Percentiles rank a stretch among this genome's conserved stretches.
These are phyloP conservation scores for Amphichorda felina DNA, from an alignment of 2,329 filamentous ascomycete species.

Conservation along the genomic window DNA sequence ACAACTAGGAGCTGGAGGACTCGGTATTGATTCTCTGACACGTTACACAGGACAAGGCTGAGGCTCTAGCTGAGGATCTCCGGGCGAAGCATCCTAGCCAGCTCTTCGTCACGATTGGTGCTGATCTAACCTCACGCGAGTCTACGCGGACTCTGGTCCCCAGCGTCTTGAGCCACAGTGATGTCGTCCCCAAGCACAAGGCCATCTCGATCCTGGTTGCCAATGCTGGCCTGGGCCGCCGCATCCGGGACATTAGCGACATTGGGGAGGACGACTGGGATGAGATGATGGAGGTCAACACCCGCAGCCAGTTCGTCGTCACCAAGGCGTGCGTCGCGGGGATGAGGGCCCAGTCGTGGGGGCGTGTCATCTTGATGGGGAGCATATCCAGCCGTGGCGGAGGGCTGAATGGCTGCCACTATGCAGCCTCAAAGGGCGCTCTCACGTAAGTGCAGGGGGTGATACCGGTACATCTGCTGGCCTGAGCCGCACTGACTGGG, in stretches of 20 bases:
- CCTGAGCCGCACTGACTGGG: slow-evolving; percentile 9
- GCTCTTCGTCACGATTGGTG: slow-evolving; percentile 12
- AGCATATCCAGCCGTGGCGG: slow-evolving; percentile 52
- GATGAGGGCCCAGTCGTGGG: slow-evolving; percentile 50
- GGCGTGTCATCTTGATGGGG: slow-evolving; percentile 51
- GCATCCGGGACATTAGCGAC: slow-evolving; percentile 18
- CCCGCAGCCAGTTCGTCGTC: slow-evolving; percentile 50
- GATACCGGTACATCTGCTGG: neutral
- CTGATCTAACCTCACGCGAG: slow-evolving; percentile 15
- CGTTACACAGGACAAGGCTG: slow-evolving; percentile 11
- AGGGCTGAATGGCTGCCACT: slow-evolving; percentile 51
- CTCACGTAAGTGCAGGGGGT: slow-evolving; percentile 24
- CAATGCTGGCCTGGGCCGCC: slow-evolving; percentile 18
- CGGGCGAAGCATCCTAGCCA: slow-evolving; percentile 11
- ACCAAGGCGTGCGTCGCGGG: slow-evolving; percentile 46
- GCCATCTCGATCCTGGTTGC: slow-evolving; percentile 18
- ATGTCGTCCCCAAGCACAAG: slow-evolving; percentile 10
- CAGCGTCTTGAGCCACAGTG: slow-evolving; percentile 7
- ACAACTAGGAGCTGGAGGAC: too few species aligned
- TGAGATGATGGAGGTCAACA: slow-evolving; percentile 36
- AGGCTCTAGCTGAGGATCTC: slow-evolving; percentile 14
- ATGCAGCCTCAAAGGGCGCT: slow-evolving; percentile 50
- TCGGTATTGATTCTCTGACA: neutral
- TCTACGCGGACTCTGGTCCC: slow-evolving; percentile 12
- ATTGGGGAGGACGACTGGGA: slow-evolving; percentile 23